phyloP scores from a whole-genome alignment of 192 early-diverging fungal genomes.

The Coemansia sp. region DNA sequence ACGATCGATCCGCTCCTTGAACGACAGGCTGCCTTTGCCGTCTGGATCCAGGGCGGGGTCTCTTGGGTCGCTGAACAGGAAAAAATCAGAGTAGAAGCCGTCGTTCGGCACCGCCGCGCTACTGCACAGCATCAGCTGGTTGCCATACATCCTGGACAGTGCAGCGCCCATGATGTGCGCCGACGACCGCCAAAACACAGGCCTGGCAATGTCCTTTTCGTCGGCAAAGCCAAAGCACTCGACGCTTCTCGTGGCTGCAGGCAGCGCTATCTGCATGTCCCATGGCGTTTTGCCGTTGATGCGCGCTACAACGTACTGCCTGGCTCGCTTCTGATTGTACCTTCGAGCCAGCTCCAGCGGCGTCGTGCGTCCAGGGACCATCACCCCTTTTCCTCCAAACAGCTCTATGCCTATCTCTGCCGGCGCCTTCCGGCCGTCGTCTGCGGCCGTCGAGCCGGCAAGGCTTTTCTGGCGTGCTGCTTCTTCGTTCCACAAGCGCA shows the following conservation, averaged over 20 bases:
- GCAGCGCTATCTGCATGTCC: slow-evolving; percentile 59
- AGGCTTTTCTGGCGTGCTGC: slow-evolving; percentile 19
- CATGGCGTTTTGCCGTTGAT: slow-evolving; percentile 52
- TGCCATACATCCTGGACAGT: slow-evolving; percentile 68
- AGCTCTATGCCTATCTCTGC: neutral
- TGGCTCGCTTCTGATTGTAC: slow-evolving; percentile 47
- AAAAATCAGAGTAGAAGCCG: slow-evolving; percentile 80
- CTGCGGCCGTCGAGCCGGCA: neutral
- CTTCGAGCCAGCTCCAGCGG: slow-evolving; percentile 58
- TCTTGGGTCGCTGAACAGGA: slow-evolving; percentile 52
- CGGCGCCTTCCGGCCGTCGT: neutral
- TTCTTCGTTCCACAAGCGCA: slow-evolving; percentile 30
- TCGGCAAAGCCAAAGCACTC: slow-evolving; percentile 50
- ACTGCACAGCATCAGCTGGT: slow-evolving; percentile 65
- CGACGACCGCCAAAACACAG: slow-evolving; percentile 67
- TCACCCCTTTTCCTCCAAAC: slow-evolving; percentile 9
- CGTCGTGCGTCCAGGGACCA: slow-evolving; percentile 19
- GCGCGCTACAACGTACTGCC: slow-evolving; percentile 51
- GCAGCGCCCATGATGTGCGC: slow-evolving; percentile 74
- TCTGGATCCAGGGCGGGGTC: slow-evolving; percentile 13
- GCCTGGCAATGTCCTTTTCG: slow-evolving; percentile 40
- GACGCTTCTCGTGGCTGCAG: slow-evolving; percentile 22
- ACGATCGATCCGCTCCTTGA: slow-evolving; percentile 27
- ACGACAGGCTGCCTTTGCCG: slow-evolving; percentile 7
- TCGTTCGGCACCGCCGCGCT: slow-evolving; percentile 67